Base-by-base conservation (phyloP, 139 green algal genomes). In the Chlorella sp. region DNA sequence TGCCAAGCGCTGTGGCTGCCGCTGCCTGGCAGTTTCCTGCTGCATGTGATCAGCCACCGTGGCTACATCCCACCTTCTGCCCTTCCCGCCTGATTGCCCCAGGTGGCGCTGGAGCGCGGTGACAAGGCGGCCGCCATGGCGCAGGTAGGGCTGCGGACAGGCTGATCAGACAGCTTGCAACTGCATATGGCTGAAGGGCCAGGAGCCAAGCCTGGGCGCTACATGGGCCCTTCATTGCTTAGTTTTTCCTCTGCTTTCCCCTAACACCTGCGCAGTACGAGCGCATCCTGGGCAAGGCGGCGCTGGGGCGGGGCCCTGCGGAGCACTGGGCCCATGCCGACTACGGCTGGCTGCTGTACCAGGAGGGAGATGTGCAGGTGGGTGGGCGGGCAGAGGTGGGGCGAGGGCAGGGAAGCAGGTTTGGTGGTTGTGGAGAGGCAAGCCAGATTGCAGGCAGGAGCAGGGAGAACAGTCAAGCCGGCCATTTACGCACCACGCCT, bases 321-420 rank as follows among this genome's bases (percentile, higher is more conserved):
- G 92, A 94, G 87, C 92, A 93, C 78, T 97, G 94, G 94, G 93
- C 94, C 6, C 89, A 93, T 34, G 90, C 89, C 34, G 93, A 96
- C 86, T 95, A 95, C 38, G 93, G 89, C 70, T 94, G 91, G 92
- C 89, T 96, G 81, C 86, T 94, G 44, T 94, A 89, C 85, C 51
- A 93, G 88, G 88, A 92, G 68, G 86, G 87, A 17, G 89, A 94
- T 81, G n/a, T 63, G n/a, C 89, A 92, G 84, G 62, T 89, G 65
- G 23, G 44, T 51, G 44, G 72, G n/a, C 3, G 36, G 3, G 13
- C 51, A 38, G 32, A 34, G 65, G 28, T 38, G 64, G 20, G 60
- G 32, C 17, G 51, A 21, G 60, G 41, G 41, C 17, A 64, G 28
- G 17, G 7, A 13, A 15, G 6, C 30, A 23, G 18, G n/a, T 21